These are phyloP conservation scores for Linum trigynum DNA, from an alignment of 345 rosid genomes.

Conservation along the genomic window DNA sequence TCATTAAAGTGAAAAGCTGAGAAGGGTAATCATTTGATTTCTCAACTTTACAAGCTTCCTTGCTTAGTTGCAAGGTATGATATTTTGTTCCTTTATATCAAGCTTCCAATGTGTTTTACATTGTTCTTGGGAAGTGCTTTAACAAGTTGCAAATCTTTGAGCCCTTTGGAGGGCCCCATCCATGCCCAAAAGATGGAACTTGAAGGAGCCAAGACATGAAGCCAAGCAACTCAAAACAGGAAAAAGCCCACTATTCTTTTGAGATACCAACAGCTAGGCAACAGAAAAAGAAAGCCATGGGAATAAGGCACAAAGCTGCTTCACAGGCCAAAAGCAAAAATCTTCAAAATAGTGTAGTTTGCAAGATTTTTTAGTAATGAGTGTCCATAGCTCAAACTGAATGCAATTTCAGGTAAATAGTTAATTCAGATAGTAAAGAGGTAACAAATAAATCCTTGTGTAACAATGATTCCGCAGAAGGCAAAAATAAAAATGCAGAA, in stretches of 20 bases:
- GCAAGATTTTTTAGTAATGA: no score
- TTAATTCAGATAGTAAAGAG: background rate
- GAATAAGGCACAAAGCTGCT: no score
- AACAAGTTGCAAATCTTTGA: background rate
- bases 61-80: background rate
- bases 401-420: no score
- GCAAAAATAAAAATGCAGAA: background rate
- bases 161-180: background rate
- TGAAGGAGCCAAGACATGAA: no score
- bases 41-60: background rate
- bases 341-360: no score
- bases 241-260: no score
- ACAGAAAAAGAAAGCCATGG: no score
- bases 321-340: no score
- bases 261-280: no score
- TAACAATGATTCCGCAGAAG: background rate
- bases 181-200: background rate
- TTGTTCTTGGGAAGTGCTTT: background rate
- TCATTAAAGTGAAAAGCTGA: constrained; percentile 17
- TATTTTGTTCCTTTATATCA: background rate
- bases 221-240: no score
- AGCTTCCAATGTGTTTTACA: background rate
- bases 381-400: no score
- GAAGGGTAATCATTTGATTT: constrained; percentile 1
- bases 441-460: background rate